Evolutionary conservation across 2,329 filamentous ascomycete species (phyloP).

Genomic region (Fusarium odoratissimum): DNA sequence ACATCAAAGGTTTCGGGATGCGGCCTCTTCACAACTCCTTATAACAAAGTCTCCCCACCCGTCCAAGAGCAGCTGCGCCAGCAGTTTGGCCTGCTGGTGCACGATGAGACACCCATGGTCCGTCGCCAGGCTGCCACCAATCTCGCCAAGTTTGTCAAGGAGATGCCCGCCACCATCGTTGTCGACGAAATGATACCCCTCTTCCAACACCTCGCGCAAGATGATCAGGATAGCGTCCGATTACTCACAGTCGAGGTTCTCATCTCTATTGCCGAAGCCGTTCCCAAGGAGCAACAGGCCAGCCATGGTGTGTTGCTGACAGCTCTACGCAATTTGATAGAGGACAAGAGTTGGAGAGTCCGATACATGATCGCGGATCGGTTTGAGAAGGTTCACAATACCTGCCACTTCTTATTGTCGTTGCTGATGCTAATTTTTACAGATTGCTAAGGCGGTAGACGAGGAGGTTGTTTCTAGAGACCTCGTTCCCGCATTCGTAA

Average conservation of each 20-base stretch:
- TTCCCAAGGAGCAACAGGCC: constrained; percentile 97
- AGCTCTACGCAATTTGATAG: constrained; percentile 91
- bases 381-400: constrained; percentile 81
- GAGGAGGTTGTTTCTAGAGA: constrained; percentile 95
- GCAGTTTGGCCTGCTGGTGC: constrained; percentile 92
- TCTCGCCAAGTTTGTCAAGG: constrained; percentile 96
- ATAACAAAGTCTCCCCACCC: constrained; percentile 88
- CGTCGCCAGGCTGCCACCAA: constrained; percentile 96
- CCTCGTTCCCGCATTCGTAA: constrained; percentile 95
- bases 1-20: constrained; percentile 99
- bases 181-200: constrained; percentile 99
- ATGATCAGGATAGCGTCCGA: constrained; percentile 97
- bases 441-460: constrained; percentile 98
- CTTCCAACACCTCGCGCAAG: constrained; percentile 95
- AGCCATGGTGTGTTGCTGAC: constrained; percentile 94
- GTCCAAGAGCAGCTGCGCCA: constrained; percentile 91
- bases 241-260: constrained; percentile 96
- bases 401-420: constrained; percentile 1
- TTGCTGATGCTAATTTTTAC: constrained; percentile 15
- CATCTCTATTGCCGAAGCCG: constrained; percentile 95
- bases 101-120: constrained; percentile 99
- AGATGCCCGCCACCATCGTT: constrained; percentile 90
- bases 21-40: constrained; percentile 92
- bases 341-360: constrained; percentile 99
- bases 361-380: constrained; percentile 99